These are phyloP conservation scores for Imleria badia DNA, from an alignment of 768 basidiomycete species.

Conservation along the genomic window DNA sequence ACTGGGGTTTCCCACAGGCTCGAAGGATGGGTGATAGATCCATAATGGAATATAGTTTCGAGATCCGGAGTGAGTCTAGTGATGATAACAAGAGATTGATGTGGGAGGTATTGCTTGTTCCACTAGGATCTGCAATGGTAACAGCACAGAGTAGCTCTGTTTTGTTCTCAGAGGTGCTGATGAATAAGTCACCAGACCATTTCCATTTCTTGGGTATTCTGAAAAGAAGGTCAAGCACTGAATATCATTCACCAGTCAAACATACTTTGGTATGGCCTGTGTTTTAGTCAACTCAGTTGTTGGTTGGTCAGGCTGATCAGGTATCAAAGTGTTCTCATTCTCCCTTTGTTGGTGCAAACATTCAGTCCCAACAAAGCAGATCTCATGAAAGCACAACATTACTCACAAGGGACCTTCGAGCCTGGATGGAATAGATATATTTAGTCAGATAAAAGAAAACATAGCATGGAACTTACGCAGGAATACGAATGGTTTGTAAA, in stretches of 20 bases:
- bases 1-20: slow-evolving; percentile 50
- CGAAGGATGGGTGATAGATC: slow-evolving; percentile 49
- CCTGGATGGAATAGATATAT: slow-evolving; percentile 3
- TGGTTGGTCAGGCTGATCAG: slow-evolving; percentile 6
- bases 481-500: slow-evolving; percentile 24
- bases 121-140: slow-evolving; percentile 44
- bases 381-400: not conserved
- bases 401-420: slow-evolving; percentile 29
- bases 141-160: slow-evolving; percentile 51
- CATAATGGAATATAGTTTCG: slow-evolving; percentile 46
- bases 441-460: not conserved
- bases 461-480: slow-evolving; percentile 19
- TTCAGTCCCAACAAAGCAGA: not conserved
- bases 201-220: slow-evolving; percentile 64
- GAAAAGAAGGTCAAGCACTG: slow-evolving; percentile 8
- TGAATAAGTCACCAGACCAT: slow-evolving; percentile 60
- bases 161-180: slow-evolving; percentile 36
- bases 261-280: slow-evolving; percentile 27
- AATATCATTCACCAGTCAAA: not conserved
- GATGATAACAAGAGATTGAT: slow-evolving; percentile 49
- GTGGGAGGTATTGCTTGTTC: slow-evolving; percentile 42
- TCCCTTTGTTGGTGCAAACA: slow-evolving; percentile 16
- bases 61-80: slow-evolving; percentile 42
- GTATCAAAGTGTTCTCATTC: not conserved
- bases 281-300: slow-evolving; percentile 14